Evolutionary conservation across 2,329 filamentous ascomycete species (phyloP), one percentile per base, ranked within the genome.

Genomic region (Xylaria sp.): DNA sequence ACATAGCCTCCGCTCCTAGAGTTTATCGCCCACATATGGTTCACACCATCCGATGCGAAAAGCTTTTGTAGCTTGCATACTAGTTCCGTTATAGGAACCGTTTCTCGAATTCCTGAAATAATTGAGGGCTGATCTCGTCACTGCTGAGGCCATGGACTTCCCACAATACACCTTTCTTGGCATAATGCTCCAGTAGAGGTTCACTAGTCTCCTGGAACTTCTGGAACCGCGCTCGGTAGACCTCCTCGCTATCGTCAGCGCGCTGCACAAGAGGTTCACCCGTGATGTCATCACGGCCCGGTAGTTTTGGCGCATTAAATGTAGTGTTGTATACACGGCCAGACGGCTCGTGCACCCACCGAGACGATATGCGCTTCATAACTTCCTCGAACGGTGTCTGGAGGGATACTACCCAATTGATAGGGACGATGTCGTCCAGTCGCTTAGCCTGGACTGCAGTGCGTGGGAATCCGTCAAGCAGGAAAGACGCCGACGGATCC

Each of bases 381-480:
- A 99, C 93, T 64, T 97, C 92, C 8, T 90, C 86, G 35, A 91
- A 87, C 0, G 95, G 95, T 0, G 94, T 98, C 73, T 90, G 85
- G 70, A 98, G 83, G 58, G 91, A 92, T 62, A 97, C 89, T 51
- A 93, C 95, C 64, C 97, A 86, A 78, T 99, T 99, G 76, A 99
- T 94, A n/a, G 94, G 93, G 33, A 98, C 86, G 35, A 97, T 83
- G 47, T 82, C 80, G 74, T 96, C 93, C 50, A 98, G 85, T 60
- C 89, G 89, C 43, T 80, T 77, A 28, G 94, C 95, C 78, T 99
- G 95, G 2, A 81, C 75, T 0, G 91, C 90, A 6, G 92, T 99
- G 68, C 95, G 90, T 2, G 95, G 95, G 78, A 98, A 99, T 15
- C 95, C 95, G 75, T 99, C 95, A 56, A 99, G 89, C 67, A 99